Evolutionary conservation across 352 stramenopile genomes (phyloP), one percentile per base, ranked within the genome.

Genomic region (Globisporangium cystogenes): DNA sequence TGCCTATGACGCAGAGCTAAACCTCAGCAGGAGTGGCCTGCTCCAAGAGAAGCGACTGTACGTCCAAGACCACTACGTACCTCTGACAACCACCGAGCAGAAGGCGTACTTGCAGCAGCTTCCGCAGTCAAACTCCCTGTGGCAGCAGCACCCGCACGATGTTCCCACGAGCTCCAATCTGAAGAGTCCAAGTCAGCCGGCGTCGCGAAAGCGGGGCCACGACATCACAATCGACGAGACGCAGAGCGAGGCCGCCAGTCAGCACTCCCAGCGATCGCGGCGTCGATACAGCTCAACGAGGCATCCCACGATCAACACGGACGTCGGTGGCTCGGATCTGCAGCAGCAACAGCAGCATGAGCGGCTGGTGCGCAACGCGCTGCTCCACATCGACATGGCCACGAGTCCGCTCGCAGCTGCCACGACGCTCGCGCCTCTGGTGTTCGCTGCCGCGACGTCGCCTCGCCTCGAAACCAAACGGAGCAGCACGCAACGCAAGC

Each of bases 381-480:
- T 50, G 21, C 35, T 31, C 10, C 31, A 46, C 11, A 37, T 53
- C 8, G 46, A 53, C 53, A 51, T 59, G 44, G 16, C 39, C 12
- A 24, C 39, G 23, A 60, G 46, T 26, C 54, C 54, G 7, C 23
- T 60, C 16, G 54, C 39, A 18, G 54, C 54, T 7, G 54, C 54
- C 2, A 44, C 40, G 1, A 53, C 40, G 10, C 40, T 60, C 29
- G 45, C 54, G 7, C 46, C 54, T 0, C 39, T 60, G 16, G 47
- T 60, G 54, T 54, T 54, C 18, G 54, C 46, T 12, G 39, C 54
- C 4, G 54, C 33, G 16, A 55, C 56, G 14, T 62, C 56, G 6
- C 41, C 50, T 29, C 48, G 40, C 1, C 48, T 57, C 5, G 42
- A 57, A 11, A 53, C 44, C 23, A 49, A 54, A 12, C 54, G 24